Conservation (phyloP, 306 rosid species). For the Dryas octopetala region DNA sequence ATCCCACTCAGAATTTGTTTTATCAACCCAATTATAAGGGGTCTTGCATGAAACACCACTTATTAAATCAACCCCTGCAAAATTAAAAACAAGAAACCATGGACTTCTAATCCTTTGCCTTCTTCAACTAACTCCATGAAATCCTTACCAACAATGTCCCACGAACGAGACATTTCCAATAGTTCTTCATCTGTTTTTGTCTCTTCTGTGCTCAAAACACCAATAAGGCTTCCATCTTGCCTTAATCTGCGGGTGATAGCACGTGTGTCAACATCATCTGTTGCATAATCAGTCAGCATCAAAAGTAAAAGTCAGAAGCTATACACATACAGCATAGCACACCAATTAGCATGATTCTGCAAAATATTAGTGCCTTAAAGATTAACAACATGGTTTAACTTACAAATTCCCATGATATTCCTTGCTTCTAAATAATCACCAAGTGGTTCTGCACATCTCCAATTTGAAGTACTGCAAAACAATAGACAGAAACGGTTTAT, state of each 20-base stretch:
- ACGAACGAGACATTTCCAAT: slow-evolving; percentile 70
- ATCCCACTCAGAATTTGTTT: slow-evolving; percentile 64
- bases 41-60: slow-evolving; percentile 88
- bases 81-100: slow-evolving; percentile 26
- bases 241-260: slow-evolving; percentile 91
- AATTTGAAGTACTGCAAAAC: slow-evolving; percentile 78
- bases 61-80: slow-evolving; percentile 81
- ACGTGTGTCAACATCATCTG: slow-evolving; percentile 95
- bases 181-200: slow-evolving; percentile 81
- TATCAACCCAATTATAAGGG: slow-evolving; percentile 82
- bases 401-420: slow-evolving; percentile 97
- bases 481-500: slow-evolving; percentile 9
- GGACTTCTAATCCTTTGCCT: slow-evolving; percentile 10
- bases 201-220: slow-evolving; percentile 84
- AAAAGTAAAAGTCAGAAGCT: slow-evolving; percentile 14
- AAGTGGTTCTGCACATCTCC: slow-evolving; percentile 70
- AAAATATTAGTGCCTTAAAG: slow-evolving; percentile 2
- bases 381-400: slow-evolving; percentile 33
- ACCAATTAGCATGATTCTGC: not conserved
- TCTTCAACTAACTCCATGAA: slow-evolving; percentile 3
- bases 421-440: slow-evolving; percentile 77
- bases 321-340: not conserved
- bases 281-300: slow-evolving; percentile 31
- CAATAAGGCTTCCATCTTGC: slow-evolving; percentile 94
- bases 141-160: slow-evolving; percentile 93